phyloP scores from a whole-genome alignment of 345 rosid genomes.

The Carallia brachiata region DNA sequence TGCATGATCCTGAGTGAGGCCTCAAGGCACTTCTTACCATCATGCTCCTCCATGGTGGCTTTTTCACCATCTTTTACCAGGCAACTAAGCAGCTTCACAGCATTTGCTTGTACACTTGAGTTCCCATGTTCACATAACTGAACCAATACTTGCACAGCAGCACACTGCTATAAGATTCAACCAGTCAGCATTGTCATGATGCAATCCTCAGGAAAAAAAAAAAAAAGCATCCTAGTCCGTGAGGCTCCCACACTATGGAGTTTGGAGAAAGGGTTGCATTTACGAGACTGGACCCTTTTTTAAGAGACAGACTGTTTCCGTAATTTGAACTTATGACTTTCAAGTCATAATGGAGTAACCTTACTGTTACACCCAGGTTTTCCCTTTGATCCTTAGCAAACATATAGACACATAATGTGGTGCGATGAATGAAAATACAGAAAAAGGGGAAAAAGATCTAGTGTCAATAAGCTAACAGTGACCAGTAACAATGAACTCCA shows the following conservation, averaged over 20 bases:
- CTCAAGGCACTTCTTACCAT: conserved; percentile 38
- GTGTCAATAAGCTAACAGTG: background rate
- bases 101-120: conserved; percentile 48
- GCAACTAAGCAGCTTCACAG: conserved; percentile 57
- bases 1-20: conserved; percentile 46
- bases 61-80: conserved; percentile 49
- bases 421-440: background rate
- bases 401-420: background rate
- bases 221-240: background rate
- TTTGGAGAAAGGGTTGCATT: no score
- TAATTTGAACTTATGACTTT: no score
- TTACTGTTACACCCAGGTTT: no score
- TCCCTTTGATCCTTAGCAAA: background rate
- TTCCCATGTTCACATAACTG: conserved; percentile 45
- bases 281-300: no score
- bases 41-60: conserved; percentile 48
- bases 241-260: no score
- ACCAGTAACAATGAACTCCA: background rate
- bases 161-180: conserved; percentile 38
- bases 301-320: no score
- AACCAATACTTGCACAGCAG: conserved; percentile 52
- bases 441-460: background rate
- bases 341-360: no score
- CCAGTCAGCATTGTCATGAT: conserved; percentile 14
- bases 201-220: conserved; percentile 12